phyloP scores from a whole-genome alignment of 2,329 filamentous ascomycete genomes.

The Gaeumannomyces sp. region DNA sequence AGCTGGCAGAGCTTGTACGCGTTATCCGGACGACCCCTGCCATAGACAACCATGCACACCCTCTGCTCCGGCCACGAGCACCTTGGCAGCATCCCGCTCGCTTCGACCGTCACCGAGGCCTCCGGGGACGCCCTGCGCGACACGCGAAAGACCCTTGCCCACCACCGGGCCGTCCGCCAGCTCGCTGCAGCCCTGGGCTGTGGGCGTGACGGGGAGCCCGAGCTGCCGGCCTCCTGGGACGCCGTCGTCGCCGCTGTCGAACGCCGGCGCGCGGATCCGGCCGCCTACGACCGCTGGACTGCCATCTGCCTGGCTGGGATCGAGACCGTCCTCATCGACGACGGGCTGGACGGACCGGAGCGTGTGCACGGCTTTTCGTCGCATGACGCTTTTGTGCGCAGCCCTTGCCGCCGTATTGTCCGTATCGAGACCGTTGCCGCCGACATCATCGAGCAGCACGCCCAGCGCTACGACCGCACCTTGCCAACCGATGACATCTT shows the following conservation, averaged over 20 bases:
- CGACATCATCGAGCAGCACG: constrained; percentile 46
- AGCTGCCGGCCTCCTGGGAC: constrained; percentile 42
- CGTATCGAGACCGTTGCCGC: constrained; percentile 70
- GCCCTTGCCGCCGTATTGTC: constrained; percentile 65
- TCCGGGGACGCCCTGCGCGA: constrained; percentile 60
- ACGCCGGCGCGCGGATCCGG: constrained; percentile 30
- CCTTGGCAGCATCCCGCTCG: constrained; percentile 39
- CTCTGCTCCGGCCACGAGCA: constrained; percentile 51
- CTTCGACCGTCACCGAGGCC: constrained; percentile 67
- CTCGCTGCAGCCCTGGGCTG: constrained; percentile 60
- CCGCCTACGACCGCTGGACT: constrained; percentile 50
- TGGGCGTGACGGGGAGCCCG: constrained; percentile 28
- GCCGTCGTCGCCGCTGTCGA: constrained; percentile 39
- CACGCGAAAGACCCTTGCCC: constrained; percentile 56
- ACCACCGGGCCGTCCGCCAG: constrained; percentile 64
- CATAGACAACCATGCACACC: constrained; percentile 69
- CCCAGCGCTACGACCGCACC: constrained; percentile 24
- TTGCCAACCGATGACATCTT: constrained; percentile 32
- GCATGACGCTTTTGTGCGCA: constrained; percentile 60
- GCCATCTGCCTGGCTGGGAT: constrained; percentile 61
- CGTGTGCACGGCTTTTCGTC: constrained; percentile 52
- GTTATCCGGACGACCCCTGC: constrained; percentile 53
- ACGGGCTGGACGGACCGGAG: constrained; percentile 55
- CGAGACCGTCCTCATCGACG: constrained; percentile 71
- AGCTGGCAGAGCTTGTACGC: constrained; percentile 25